Percentiles rank a stretch among this genome's conserved stretches.
These are phyloP conservation scores for Spergularia bocconei DNA, from an alignment of 148 eudicot species.

Conservation along the genomic window DNA sequence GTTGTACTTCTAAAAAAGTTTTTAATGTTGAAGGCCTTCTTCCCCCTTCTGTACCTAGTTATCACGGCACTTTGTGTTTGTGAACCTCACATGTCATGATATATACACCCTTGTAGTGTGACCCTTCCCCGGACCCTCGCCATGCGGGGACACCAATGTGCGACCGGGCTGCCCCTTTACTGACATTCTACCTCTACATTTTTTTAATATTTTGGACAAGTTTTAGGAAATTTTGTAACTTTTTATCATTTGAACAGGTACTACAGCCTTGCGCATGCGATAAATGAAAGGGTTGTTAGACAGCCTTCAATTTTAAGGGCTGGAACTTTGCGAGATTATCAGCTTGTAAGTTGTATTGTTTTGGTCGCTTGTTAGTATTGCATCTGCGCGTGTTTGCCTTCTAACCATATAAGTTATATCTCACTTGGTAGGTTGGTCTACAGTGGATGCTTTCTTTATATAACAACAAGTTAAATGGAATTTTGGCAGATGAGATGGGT, in stretches of 20 bases:
- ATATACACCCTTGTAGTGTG: too few relatives aligned
- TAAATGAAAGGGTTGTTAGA: constrained; percentile 86
- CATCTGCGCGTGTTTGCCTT: constrained; percentile 15
- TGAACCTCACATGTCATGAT: background rate
- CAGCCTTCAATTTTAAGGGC: constrained; percentile 94
- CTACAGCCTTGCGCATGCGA: constrained; percentile 96
- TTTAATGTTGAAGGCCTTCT: background rate
- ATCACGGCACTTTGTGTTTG: background rate
- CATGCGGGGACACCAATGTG: too few relatives aligned
- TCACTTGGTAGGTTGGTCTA: constrained; percentile 78
- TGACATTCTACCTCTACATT: background rate
- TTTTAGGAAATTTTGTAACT: constrained; percentile 11
- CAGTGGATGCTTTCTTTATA: constrained; percentile 99
- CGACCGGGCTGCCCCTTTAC: background rate
- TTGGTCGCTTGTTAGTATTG: constrained; percentile 7
- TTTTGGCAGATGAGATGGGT: constrained; percentile 99
- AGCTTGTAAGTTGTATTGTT: constrained; percentile 65
- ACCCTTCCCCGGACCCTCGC: too few relatives aligned
- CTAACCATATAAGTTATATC: constrained; percentile 18
- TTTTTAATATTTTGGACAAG: constrained; percentile 5
- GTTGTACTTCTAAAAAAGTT: background rate
- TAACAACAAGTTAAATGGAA: constrained; percentile 95
- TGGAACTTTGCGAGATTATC: constrained; percentile 96
- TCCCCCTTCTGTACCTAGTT: background rate
- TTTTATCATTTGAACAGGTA: constrained; percentile 49